Evolutionary conservation across 306 rosid species (phyloP).

Genomic region (Astragalus glycyphyllos): DNA sequence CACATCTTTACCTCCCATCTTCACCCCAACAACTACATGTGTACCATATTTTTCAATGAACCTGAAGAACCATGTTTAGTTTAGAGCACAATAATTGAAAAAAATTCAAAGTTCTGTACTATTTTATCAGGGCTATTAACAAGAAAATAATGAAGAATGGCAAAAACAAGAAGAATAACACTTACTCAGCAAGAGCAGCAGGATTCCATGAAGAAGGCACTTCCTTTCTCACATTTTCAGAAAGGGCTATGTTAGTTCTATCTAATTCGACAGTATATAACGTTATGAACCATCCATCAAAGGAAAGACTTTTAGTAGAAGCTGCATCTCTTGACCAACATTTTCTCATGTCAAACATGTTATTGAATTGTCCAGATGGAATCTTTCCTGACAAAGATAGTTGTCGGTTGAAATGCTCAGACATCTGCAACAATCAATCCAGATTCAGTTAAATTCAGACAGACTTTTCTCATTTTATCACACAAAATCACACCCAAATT

Average conservation of each 20-base stretch:
- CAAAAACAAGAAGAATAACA: neutral
- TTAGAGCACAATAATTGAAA: constrained; percentile 30
- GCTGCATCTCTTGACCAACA: constrained; percentile 84
- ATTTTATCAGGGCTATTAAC: constrained; percentile 13
- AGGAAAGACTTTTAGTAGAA: constrained; percentile 62
- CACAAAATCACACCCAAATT: neutral
- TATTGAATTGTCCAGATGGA: constrained; percentile 80
- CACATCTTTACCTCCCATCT: constrained; percentile 96
- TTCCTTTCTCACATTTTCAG: constrained; percentile 63
- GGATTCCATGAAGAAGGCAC: constrained; percentile 90
- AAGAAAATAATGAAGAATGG: neutral
- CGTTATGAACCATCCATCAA: constrained; percentile 81
- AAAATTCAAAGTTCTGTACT: neutral
- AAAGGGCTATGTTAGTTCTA: constrained; percentile 62
- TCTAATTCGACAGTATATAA: constrained; percentile 74
- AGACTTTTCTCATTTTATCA: constrained; percentile 17
- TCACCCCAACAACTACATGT: constrained; percentile 85
- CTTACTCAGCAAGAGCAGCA: constrained; percentile 85
- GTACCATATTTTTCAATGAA: constrained; percentile 93
- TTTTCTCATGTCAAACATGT: constrained; percentile 70
- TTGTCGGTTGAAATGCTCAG: constrained; percentile 75
- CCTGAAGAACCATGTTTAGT: constrained; percentile 59
- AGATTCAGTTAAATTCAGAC: constrained; percentile 40
- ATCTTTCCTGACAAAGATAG: constrained; percentile 74
- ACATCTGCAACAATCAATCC: constrained; percentile 64